Evolutionary conservation across 768 basidiomycete genomes (phyloP).

Genomic region (Lactarius quietus): DNA sequence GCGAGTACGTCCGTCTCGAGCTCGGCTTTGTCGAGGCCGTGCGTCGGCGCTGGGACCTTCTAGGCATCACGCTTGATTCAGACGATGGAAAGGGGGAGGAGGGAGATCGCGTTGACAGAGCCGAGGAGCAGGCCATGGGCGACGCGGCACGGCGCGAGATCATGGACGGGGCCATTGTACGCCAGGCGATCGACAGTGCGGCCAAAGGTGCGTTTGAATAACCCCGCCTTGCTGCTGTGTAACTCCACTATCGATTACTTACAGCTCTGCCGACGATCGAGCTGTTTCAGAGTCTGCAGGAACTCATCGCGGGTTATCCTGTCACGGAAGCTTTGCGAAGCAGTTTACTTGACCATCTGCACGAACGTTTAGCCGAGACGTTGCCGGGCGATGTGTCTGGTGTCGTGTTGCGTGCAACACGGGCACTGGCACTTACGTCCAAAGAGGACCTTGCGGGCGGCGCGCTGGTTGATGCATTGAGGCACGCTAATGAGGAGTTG

Average conservation of each 20-base stretch:
- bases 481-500: conserved; percentile 47
- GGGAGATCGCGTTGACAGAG: conserved; percentile 32
- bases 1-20: conserved; percentile 89
- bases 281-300: conserved; percentile 42
- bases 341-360: conserved; percentile 42
- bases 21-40: conserved; percentile 79
- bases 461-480: conserved; percentile 54
- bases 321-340: conserved; percentile 39
- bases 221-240: background rate
- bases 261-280: conserved; percentile 41
- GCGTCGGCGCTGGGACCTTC: conserved; percentile 70
- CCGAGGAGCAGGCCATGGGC: conserved; percentile 43
- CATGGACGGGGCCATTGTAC: conserved; percentile 76
- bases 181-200: conserved; percentile 71
- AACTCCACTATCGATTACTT: conserved; percentile 9
- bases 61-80: conserved; percentile 54
- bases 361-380: conserved; percentile 38
- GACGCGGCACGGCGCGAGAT: conserved; percentile 61
- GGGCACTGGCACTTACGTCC: conserved; percentile 20
- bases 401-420: conserved; percentile 40
- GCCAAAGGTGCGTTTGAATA: conserved; percentile 52
- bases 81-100: conserved; percentile 28
- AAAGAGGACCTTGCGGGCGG: conserved; percentile 41
- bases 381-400: conserved; percentile 40
- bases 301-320: conserved; percentile 43